Evolutionary conservation across 441 rosid species (phyloP), one percentile per base, ranked within the genome.

Genomic region (Adansonia madagascariensis): DNA sequence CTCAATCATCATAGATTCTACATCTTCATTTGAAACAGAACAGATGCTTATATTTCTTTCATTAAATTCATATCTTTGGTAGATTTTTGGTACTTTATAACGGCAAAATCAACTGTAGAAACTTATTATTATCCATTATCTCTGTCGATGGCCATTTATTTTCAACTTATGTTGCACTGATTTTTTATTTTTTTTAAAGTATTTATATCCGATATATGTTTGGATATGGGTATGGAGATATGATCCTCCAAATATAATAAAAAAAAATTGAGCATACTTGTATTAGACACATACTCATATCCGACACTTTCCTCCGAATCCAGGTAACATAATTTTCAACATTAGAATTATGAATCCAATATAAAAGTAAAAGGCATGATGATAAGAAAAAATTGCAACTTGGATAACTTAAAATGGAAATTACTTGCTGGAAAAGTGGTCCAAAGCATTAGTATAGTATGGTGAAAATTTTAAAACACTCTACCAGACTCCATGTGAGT

Each of bases 401-500:
- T 56, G 61, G 61, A 56, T 56, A 11, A 59, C 24, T 59, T 59
- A 24, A 15, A 41, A 24, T 0, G 46, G 27, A 84, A 76, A 59
- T 56, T 49, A 81, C 55, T 74, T 77, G 43, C 57, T 52, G 59
- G 61, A 68, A 69, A 6, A 75, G 74, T 24, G 82, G 73, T 76
- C 75, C 80, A 72, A 68, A 71, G 68, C 44, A 20, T 35, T 62
- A 62, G 27, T 24, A 24, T 24, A 24, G 27, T 24, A 1, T 71
- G 74, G 78, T 22, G 52, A 69, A 70, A 72, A 24, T 0, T 62
- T 50, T 55, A 75, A 73, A 80, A 56, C 75, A 63, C 15, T 14
- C 31, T 39, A 67, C 64, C 84, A 77, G 73, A 44, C 65, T 75
- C 71, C 89, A 81, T 82, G 88, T 82, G 89, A 83, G 61, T 80